Evolutionary conservation across 169 alveolate species (phyloP).

Genomic region (Pseudocohnilembus persalinus): DNA sequence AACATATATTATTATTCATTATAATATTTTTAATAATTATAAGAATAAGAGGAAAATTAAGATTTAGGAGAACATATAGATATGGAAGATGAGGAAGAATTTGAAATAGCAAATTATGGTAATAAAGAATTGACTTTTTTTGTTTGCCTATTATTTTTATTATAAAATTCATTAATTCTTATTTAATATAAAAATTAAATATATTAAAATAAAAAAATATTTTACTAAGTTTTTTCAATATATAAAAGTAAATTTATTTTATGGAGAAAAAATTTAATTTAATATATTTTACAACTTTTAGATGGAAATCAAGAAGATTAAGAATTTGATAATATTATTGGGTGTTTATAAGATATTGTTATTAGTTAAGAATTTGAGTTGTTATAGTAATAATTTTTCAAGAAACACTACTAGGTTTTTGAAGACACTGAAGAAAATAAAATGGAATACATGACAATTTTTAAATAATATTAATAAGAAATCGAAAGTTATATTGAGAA

Average conservation of each 20-base stretch:
- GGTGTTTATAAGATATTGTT: conserved; percentile 54
- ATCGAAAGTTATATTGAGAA: conserved; percentile 45
- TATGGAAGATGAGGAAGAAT: conserved; percentile 15
- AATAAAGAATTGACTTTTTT: not conserved
- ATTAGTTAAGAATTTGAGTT: conserved; percentile 53
- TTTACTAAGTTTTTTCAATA: too few species aligned
- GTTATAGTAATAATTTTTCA: conserved; percentile 54
- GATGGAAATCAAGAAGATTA: conserved; percentile 51
- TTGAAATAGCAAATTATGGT: conserved; percentile 19
- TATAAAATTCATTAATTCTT: too few species aligned
- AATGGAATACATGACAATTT: conserved; percentile 54
- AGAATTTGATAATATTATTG: conserved; percentile 56
- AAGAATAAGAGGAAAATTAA: too few species aligned
- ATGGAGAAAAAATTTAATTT: too few species aligned
- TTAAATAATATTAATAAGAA: conserved; percentile 52
- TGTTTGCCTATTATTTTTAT: not conserved
- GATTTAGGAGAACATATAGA: conserved; percentile 5
- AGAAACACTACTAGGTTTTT: conserved; percentile 54
- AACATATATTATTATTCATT: too few species aligned
- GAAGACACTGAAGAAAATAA: conserved; percentile 62
- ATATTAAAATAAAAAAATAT: too few species aligned
- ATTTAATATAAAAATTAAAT: not conserved
- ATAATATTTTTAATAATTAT: too few species aligned
- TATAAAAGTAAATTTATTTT: too few species aligned
- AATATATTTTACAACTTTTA: too few species aligned